Base-by-base conservation (phyloP, 257 asterid genomes). In the Solanum commersonii region DNA sequence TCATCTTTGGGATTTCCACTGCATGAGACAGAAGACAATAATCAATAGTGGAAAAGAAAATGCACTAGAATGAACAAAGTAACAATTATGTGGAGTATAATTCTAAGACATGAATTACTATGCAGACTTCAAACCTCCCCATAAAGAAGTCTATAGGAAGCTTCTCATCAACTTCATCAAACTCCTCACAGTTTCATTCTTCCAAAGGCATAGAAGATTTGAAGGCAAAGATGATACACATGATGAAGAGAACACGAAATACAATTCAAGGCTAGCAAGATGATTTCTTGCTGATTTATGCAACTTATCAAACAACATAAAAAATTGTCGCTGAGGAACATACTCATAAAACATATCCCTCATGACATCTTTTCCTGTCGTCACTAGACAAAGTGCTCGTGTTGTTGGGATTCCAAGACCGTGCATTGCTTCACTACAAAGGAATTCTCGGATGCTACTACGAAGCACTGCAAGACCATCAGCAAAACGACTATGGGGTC, bases 301-400 rank as follows among this genome's bases (percentile, higher is more conserved):
- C 63, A 42, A 56, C 84, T 14, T 78, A 42, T 78, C 37, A 44
- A 79, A 7, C 65, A 79, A 27, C 1, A 79, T 46, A 44, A 25
- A 44, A 25, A 25, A 42, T 8, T 8, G 2, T 25, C 0, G 4
- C 63, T 78, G 84, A 40, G 63, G 85, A 81, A 81, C 99, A 46
- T 96, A 97, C 99, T 97, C 99, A 68, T 97, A 97, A 77, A 97
- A 97, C 99, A 97, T 96, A 91, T 97, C 99, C 42, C 99, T 94
- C 18, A 91, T 84, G 74, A 97, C 99, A 79, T 83, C 85, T 93
- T 93, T 95, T 84, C 99, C 99, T 10, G 99, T 97, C 25, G 95
- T 90, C 91, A 96, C 98, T 88, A 97, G 93, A 91, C 99, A 95
- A 23, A 97, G 93, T 1, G 98, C 99, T 82, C 99, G 99, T 6